A percentile compares a stretch with the other conserved stretches of the same genome.
Conservation (phyloP, 1,284 basidiomycete species). For the Tilletia walkeri region DNA sequence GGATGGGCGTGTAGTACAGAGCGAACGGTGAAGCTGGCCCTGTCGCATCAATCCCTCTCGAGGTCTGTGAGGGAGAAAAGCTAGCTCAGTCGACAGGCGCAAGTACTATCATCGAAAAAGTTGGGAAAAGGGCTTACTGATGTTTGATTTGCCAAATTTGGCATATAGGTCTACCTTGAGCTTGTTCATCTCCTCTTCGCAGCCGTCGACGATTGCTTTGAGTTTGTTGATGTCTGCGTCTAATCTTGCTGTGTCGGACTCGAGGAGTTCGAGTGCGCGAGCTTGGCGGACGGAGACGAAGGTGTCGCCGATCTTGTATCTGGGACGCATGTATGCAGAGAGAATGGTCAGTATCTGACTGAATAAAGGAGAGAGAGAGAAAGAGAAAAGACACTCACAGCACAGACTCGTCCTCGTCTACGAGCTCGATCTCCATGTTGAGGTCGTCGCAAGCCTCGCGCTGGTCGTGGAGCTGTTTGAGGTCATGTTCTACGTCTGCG, state of each 20-base stretch:
- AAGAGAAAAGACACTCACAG: slow-evolving; percentile 19
- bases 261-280: slow-evolving; percentile 72
- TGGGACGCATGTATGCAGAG: not conserved
- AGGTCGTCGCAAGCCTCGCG: slow-evolving; percentile 90
- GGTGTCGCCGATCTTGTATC: slow-evolving; percentile 83
- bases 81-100: not conserved
- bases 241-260: slow-evolving; percentile 68
- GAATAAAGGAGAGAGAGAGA: too few relatives aligned
- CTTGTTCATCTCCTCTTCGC: slow-evolving; percentile 80
- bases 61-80: slow-evolving; percentile 26
- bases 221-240: slow-evolving; percentile 66
- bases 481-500: slow-evolving; percentile 70
- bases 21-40: not conserved
- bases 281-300: slow-evolving; percentile 76
- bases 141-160: slow-evolving; percentile 80
- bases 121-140: slow-evolving; percentile 60
- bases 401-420: slow-evolving; percentile 64
- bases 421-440: slow-evolving; percentile 79
- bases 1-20: too few relatives aligned
- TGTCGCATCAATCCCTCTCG: slow-evolving; percentile 29
- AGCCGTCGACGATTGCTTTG: slow-evolving; percentile 66
- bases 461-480: slow-evolving; percentile 75
- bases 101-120: too few relatives aligned
- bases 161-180: slow-evolving; percentile 85
- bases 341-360: too few relatives aligned